Base-by-base conservation (phyloP, 805 yeast genomes). In the Tetrapisispora namnaoensis region DNA sequence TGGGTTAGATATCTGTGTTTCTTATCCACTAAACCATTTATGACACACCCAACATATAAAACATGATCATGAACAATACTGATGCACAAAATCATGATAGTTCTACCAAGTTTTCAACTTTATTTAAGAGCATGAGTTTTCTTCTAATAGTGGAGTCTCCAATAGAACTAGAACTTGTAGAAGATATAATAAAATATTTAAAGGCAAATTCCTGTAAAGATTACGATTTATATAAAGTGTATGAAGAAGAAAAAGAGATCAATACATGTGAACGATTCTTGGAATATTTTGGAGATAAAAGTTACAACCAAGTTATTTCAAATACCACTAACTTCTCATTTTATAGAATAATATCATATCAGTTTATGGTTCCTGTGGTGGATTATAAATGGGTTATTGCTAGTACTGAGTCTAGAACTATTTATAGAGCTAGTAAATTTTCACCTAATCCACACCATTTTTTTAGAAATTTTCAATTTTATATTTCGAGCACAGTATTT, bases 361-460 rank as follows among this genome's bases (percentile, higher is more conserved):
- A 64, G 40, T 55, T 56, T 21, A 43, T 64, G 40, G 57, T 65
- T 18, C 68, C 69, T 2, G 65, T 64, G 4, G 65, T 63, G 0
- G 49, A 47, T 1, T 53, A 55, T n/a, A 48, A 51, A 7, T 65
- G 69, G 69, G 51, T 63, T 16, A 17, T 46, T 20, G 53, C 51
- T 17, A 55, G 63, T 36, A 47, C 60, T 5, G 34, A 49, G 6
- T 52, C 54, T 9, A 53, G 51, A 8, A 58, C 57, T 39, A 55
- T 56, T n/a, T 46, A 56, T 27, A 55, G 61, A 44, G 58, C 67
- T 1, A 45, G 55, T 9, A 45, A 51, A 1, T 89, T 76, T 62
- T 79, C 86, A 16, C 95, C 96, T 0, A 84, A 83, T 58, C 83
- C 86, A 9, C 70, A 70, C 28, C 79, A 76, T 50, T 76, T 86